A percentile compares a stretch with the other conserved stretches of the same genome.
Evolutionary conservation across 768 basidiomycete genomes (phyloP).

Genomic region (Mycena pura): DNA sequence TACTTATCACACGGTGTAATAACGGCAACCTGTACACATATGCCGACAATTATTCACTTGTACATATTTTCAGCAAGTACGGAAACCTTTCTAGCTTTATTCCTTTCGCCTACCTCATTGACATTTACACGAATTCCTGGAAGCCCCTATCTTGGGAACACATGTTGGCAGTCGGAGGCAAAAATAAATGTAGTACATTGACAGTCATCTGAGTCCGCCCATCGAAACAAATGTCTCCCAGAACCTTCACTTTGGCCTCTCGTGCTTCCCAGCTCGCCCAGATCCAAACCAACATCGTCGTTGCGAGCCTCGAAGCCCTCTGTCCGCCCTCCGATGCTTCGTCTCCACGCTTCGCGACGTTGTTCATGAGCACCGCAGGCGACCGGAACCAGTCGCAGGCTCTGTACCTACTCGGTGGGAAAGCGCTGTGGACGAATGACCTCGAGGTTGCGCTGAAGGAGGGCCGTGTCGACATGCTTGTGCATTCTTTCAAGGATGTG

Average conservation of each 20-base stretch:
- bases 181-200: not conserved
- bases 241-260: conserved; percentile 80
- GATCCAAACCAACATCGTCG: conserved; percentile 86
- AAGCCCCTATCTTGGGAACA: conserved; percentile 4
- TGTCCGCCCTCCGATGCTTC: conserved; percentile 55
- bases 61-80: too few relatives aligned
- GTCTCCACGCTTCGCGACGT: conserved; percentile 21
- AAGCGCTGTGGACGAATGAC: conserved; percentile 84
- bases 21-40: too few relatives aligned
- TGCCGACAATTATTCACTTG: too few relatives aligned
- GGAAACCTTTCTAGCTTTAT: not conserved
- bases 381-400: conserved; percentile 75
- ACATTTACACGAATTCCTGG: conserved; percentile 7
- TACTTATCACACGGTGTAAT: too few relatives aligned
- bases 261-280: conserved; percentile 88
- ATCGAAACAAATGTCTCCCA: conserved; percentile 34
- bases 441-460: conserved; percentile 85
- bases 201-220: not conserved
- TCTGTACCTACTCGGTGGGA: conserved; percentile 24
- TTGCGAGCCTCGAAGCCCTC: conserved; percentile 61
- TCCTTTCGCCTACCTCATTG: conserved; percentile 4
- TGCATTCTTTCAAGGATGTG: conserved; percentile 93
- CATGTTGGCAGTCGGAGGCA: not conserved
- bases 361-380: conserved; percentile 56
- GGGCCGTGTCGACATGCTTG: conserved; percentile 84